phyloP scores from a whole-genome alignment of 129 eudicot genomes.

The Oenanthe sinensis region DNA sequence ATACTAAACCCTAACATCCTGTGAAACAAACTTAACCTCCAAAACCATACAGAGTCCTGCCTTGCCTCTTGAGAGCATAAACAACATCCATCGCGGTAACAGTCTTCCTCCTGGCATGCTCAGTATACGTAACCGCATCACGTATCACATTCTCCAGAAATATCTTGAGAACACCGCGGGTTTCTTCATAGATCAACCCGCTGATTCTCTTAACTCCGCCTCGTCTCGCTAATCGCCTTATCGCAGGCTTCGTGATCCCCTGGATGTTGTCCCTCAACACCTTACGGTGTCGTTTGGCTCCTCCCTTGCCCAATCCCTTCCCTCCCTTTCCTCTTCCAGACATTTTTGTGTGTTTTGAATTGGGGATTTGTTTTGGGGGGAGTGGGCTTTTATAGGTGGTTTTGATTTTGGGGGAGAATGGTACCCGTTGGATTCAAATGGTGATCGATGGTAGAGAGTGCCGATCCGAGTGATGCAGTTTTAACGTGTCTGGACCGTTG shows the following conservation, averaged over 20 bases:
- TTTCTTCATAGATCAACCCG: neutral
- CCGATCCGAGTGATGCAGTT: neutral
- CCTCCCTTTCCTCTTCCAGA: conserved; percentile 6
- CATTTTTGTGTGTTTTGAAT: conserved; percentile 1
- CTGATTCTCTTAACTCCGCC: neutral
- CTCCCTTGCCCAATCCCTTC: neutral
- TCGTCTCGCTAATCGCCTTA: neutral
- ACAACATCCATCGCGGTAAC: neutral
- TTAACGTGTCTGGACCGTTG: neutral
- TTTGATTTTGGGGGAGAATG: neutral
- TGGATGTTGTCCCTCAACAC: neutral
- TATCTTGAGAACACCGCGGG: neutral
- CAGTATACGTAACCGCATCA: neutral
- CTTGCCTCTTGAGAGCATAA: neutral
- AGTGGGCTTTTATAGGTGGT: neutral
- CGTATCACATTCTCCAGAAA: neutral
- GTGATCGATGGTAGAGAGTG: neutral
- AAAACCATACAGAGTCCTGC: neutral
- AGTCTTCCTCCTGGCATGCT: neutral
- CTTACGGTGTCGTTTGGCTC: conserved; percentile 1
- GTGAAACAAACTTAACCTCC: neutral
- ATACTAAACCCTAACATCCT: neutral
- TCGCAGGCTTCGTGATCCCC: neutral
- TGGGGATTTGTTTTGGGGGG: neutral
- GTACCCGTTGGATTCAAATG: neutral